Conservation (phyloP, 176 grass and related monocot species). For the Calamus simplicifolius region DNA sequence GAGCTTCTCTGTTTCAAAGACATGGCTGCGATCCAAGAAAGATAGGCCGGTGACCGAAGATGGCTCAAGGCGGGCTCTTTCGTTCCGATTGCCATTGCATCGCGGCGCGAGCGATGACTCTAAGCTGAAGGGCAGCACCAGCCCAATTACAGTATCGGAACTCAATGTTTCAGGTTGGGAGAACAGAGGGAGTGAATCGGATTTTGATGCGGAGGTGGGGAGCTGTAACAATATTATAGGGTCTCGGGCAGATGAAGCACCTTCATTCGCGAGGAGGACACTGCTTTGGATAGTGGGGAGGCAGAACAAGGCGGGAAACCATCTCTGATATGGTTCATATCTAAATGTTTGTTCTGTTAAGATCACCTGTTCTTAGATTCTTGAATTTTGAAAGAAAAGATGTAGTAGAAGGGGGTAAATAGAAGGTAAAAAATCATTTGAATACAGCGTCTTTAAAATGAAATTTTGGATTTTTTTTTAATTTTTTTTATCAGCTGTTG, state of each 20-base stretch:
- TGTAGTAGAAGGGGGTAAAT: no score
- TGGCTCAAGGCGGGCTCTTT: constrained; percentile 50
- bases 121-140: constrained; percentile 11
- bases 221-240: constrained; percentile 40
- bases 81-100: constrained; percentile 71
- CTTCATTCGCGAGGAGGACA: constrained; percentile 70
- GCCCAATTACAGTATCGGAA: constrained; percentile 28
- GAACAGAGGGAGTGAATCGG: constrained; percentile 49
- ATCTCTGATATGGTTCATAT: background rate
- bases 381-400: no score
- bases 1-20: constrained; percentile 86
- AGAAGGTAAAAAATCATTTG: no score
- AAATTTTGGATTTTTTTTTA: no score
- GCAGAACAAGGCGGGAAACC: constrained; percentile 32
- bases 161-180: constrained; percentile 33
- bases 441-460: no score
- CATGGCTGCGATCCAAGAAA: constrained; percentile 66
- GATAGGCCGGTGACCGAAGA: constrained; percentile 18
- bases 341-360: no score
- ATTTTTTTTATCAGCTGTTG: no score
- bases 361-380: no score
- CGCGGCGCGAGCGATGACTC: constrained; percentile 12
- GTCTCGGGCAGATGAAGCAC: constrained; percentile 55
- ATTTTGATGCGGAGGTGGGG: constrained; percentile 27
- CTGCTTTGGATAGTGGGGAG: constrained; percentile 83